These are phyloP conservation scores for Spergularia azorica DNA, from an alignment of 179 eudicot species.

Conservation along the genomic window DNA sequence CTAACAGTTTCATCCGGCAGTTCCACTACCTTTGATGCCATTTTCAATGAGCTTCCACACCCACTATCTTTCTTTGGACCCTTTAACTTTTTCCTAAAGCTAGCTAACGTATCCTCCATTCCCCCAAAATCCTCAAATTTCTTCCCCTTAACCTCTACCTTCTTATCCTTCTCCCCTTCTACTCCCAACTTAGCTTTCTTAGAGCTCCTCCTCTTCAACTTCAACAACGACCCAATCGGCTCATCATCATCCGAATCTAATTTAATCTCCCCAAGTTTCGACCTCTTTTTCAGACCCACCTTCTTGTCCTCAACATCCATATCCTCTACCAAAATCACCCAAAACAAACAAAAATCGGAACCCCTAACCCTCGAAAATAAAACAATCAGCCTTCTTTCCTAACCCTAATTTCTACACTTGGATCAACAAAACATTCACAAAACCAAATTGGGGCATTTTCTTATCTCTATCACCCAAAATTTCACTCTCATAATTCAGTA, in stretches of 20 bases:
- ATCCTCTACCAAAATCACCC: constrained; percentile 19
- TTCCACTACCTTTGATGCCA: constrained; percentile 30
- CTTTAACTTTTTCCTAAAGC: constrained; percentile 86
- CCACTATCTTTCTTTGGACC: constrained; percentile 66
- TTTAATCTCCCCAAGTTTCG: constrained; percentile 35
- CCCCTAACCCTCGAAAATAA: constrained; percentile 13
- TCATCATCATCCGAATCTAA: constrained; percentile 81
- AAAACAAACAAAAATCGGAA: not conserved
- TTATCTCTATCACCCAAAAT: constrained; percentile 15
- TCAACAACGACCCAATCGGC: constrained; percentile 73
- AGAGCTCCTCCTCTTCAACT: constrained; percentile 51
- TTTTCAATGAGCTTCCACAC: constrained; percentile 30
- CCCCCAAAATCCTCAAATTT: constrained; percentile 53
- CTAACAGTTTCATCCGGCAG: constrained; percentile 30
- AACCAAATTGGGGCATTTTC: constrained; percentile 21
- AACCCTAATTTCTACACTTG: constrained; percentile 20
- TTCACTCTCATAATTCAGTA: constrained; percentile 27
- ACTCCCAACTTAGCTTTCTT: constrained; percentile 56
- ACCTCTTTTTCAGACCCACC: constrained; percentile 58
- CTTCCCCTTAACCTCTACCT: constrained; percentile 33
- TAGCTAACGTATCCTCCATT: constrained; percentile 95
- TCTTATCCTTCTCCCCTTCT: constrained; percentile 41
- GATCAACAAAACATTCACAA: constrained; percentile 20
- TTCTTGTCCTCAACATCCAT: constrained; percentile 68
- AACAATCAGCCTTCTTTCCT: not conserved